Evolutionary conservation across 176 grass and related monocot genomes (phyloP).

Genomic region (Oryza australiensis): DNA sequence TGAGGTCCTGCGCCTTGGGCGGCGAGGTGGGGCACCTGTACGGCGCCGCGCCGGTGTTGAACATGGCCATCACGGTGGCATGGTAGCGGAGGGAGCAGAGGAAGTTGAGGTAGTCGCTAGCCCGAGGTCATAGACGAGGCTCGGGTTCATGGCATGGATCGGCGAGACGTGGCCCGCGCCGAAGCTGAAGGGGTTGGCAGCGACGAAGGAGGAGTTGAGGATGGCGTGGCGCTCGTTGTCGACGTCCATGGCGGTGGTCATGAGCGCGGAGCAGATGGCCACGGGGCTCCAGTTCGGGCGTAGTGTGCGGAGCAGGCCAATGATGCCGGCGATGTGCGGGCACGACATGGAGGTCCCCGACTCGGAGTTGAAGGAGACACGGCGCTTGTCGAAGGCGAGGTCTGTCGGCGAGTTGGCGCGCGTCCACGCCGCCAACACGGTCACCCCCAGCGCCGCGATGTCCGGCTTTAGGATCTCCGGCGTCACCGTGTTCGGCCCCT

Average conservation of each 20-base stretch:
- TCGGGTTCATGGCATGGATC: slow-evolving; percentile 48
- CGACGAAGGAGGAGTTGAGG: slow-evolving; percentile 35
- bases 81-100: slow-evolving; percentile 68
- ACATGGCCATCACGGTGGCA: slow-evolving; percentile 36
- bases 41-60: slow-evolving; percentile 38
- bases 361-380: slow-evolving; percentile 47
- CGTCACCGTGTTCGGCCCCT: slow-evolving; percentile 63
- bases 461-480: slow-evolving; percentile 78
- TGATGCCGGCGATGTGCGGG: slow-evolving; percentile 67
- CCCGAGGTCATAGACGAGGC: slow-evolving; percentile 73
- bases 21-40: slow-evolving; percentile 51
- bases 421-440: slow-evolving; percentile 60
- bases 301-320: slow-evolving; percentile 62
- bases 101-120: slow-evolving; percentile 67
- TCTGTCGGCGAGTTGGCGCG: slow-evolving; percentile 45
- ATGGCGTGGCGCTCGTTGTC: slow-evolving; percentile 55
- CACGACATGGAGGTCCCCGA: slow-evolving; percentile 90
- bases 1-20: slow-evolving; percentile 45
- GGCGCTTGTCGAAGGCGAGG: slow-evolving; percentile 42
- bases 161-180: slow-evolving; percentile 74
- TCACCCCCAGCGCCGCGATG: slow-evolving; percentile 69
- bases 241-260: slow-evolving; percentile 59
- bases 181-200: slow-evolving; percentile 55
- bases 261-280: slow-evolving; percentile 65
- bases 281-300: slow-evolving; percentile 71